These are phyloP conservation scores for Trichaptum fuscoviolaceum DNA, from an alignment of 768 basidiomycete species.

Conservation along the genomic window DNA sequence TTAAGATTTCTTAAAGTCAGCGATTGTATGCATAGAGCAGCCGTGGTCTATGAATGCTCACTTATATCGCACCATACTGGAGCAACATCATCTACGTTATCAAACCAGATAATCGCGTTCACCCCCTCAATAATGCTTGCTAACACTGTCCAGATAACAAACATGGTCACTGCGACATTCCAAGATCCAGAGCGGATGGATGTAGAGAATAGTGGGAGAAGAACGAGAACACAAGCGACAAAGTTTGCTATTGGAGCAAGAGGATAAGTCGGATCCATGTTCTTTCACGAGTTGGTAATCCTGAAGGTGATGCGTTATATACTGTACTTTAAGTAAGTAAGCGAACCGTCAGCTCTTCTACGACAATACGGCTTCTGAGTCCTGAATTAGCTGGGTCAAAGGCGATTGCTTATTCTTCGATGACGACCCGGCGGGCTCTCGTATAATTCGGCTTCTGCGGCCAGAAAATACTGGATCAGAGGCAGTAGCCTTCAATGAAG, in stretches of 20 bases:
- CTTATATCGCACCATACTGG: slow-evolving; percentile 1
- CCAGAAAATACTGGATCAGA: too few species aligned
- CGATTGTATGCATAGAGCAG: too few species aligned
- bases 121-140: not conserved
- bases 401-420: too few species aligned
- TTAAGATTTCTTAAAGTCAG: not conserved
- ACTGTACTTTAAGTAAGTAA: too few species aligned
- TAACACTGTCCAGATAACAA: not conserved
- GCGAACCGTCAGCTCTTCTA: too few species aligned
- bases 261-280: not conserved
- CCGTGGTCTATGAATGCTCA: not conserved
- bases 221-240: not conserved
- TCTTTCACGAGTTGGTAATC: too few species aligned
- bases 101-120: not conserved
- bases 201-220: not conserved
- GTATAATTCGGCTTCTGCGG: too few species aligned
- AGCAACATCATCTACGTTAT: not conserved
- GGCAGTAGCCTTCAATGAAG: too few species aligned
- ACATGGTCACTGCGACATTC: not conserved
- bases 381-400: too few species aligned
- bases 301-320: too few species aligned
- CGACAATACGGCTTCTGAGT: too few species aligned
- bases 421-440: too few species aligned
- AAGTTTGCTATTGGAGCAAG: not conserved
- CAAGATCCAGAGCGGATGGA: not conserved